Evolutionary conservation across 441 rosid species (phyloP), one percentile per base, ranked within the genome.

Genomic region (Eutrema salsugineum): DNA sequence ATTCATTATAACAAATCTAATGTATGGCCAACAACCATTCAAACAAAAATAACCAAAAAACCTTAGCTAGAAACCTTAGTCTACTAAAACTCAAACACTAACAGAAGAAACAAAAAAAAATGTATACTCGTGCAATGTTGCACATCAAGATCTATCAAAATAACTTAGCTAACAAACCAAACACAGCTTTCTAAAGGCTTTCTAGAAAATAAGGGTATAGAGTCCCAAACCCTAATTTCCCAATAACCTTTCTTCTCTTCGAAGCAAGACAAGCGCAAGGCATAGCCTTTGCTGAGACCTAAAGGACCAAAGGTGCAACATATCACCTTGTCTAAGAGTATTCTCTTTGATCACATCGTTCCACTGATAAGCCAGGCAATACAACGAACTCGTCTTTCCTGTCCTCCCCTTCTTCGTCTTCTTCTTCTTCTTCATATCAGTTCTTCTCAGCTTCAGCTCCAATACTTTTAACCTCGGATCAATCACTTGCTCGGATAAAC

Each of bases 241-340:
- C 46, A 68, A 35, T 8, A 2, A 49, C n/a, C 6, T 48, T 10
- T 5, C 54, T 48, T 49, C 9, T 22, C 15, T 20, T 44, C 3
- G 28, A 62, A 27, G 36, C 55, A 57, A 42, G 2, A 68, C 72
- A 49, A 68, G 33, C 11, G 55, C 44, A 32, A 56, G 33, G 17
- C 72, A 68, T n/a, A 68, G 16, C 35, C 44, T 56, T 44, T 68
- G 64, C 9, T 33, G 36, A 19, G 56, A 56, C 47, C 64, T 56
- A 56, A 68, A 68, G 6, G 64, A 68, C 47, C 72, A 68, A 33
- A 68, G 36, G 46, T 68, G 55, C 35, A 56, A 33, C 22, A 32
- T 17, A 56, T 43, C 11, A 56, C 42, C 20, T 67, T 42, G 15
- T 19, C 1, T 30, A 67, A 54, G 53, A 9, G 19, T 2, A 43